These are phyloP conservation scores for Acidiella bohemica DNA, from an alignment of 495 filamentous ascomycete species.

Conservation along the genomic window DNA sequence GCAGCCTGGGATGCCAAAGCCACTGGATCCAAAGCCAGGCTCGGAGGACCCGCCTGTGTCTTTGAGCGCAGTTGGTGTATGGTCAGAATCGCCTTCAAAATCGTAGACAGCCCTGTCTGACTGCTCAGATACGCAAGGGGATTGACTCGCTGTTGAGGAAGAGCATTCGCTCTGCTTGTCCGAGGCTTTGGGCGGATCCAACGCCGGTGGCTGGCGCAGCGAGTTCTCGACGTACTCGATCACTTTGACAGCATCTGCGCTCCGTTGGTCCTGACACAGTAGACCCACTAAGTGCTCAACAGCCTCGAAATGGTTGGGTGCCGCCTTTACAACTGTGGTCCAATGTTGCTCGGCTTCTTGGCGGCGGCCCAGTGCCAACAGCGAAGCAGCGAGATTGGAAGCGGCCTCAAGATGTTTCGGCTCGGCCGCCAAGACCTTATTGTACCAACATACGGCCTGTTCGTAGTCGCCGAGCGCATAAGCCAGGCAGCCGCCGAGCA, in stretches of 20 bases:
- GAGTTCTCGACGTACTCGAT: conserved; percentile 80
- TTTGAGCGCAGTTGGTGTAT: conserved; percentile 18
- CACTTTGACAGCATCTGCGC: conserved; percentile 72
- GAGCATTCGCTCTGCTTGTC: conserved; percentile 46
- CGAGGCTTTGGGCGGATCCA: conserved; percentile 36
- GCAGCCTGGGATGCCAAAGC: conserved; percentile 69
- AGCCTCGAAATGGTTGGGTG: conserved; percentile 88
- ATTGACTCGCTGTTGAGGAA: conserved; percentile 34
- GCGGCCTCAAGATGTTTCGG: conserved; percentile 86
- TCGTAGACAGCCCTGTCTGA: conserved; percentile 47
- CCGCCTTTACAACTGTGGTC: conserved; percentile 65
- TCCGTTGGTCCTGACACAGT: conserved; percentile 67
- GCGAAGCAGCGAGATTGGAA: conserved; percentile 80
- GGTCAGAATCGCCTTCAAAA: conserved; percentile 39
- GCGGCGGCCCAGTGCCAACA: conserved; percentile 67
- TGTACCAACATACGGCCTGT: conserved; percentile 79
- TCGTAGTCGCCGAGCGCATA: conserved; percentile 85
- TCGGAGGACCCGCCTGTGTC: conserved; percentile 26
- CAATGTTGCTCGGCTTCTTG: conserved; percentile 81
- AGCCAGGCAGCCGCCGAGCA: conserved; percentile 82
- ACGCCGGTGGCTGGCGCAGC: conserved; percentile 42
- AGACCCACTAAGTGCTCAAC: conserved; percentile 91
- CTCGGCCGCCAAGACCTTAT: conserved; percentile 69
- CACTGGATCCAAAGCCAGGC: conserved; percentile 64
- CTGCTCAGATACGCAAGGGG: conserved; percentile 36